Conservation (phyloP, 345 rosid species). For the Noccaea bulbosa region DNA sequence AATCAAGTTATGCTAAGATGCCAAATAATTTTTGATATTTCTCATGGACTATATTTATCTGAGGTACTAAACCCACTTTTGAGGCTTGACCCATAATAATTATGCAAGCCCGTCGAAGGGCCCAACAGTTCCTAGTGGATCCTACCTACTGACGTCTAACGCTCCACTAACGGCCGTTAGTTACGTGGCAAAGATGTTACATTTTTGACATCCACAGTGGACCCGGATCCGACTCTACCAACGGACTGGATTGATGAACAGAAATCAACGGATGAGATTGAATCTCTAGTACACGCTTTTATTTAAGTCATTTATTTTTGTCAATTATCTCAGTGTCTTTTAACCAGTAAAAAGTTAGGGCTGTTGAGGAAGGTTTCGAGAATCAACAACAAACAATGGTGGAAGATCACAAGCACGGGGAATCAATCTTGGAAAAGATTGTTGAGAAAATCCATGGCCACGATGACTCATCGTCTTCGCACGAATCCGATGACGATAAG, state of each 20-base stretch:
- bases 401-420: conserved; percentile 44
- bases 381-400: conserved; percentile 31
- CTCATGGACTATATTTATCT: no score
- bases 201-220: conserved; percentile 8
- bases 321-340: neutral
- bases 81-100: no score
- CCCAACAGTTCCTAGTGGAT: no score
- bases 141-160: no score
- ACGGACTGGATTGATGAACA: conserved; percentile 8
- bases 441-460: conserved; percentile 50
- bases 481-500: conserved; percentile 57
- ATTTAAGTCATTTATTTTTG: neutral
- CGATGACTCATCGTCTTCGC: conserved; percentile 53
- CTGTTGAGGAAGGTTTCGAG: conserved; percentile 17
- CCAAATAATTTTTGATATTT: no score
- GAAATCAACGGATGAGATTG: conserved; percentile 16
- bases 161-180: conserved; percentile 19
- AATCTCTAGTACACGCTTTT: conserved; percentile 16
- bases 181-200: neutral
- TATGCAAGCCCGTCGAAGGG: no score
- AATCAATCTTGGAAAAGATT: conserved; percentile 50
- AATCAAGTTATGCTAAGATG: no score
- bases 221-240: conserved; percentile 12
- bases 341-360: conserved; percentile 8
- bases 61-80: no score